Evolutionary conservation across 2,329 filamentous ascomycete species (phyloP).

Genomic region (Aspergillus caelatus): DNA sequence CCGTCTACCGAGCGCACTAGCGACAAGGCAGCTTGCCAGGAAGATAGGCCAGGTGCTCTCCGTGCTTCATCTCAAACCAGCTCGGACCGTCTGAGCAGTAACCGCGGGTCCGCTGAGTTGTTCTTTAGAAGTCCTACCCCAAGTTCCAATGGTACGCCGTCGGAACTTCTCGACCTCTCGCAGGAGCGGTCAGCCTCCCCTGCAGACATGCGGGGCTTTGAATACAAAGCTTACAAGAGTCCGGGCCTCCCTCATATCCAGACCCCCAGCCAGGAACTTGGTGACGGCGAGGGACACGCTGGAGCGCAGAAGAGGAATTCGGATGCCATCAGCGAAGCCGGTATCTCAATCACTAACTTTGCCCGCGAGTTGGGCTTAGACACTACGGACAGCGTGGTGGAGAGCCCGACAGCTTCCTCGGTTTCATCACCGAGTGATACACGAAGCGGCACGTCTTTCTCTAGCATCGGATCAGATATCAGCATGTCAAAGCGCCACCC

Average conservation of each 20-base stretch:
- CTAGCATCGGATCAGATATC: constrained; percentile 56
- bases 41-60: constrained; percentile 12
- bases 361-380: constrained; percentile 46
- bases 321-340: constrained; percentile 34
- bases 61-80: constrained; percentile 23
- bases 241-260: constrained; percentile 23
- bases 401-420: constrained; percentile 67
- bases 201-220: constrained; percentile 10
- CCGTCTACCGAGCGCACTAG: constrained; percentile 14
- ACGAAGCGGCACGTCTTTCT: constrained; percentile 64
- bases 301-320: constrained; percentile 27
- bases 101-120: constrained; percentile 24
- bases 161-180: constrained; percentile 25
- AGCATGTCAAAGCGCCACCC: constrained; percentile 34
- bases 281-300: constrained; percentile 4
- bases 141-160: constrained; percentile 17
- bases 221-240: constrained; percentile 26
- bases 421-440: constrained; percentile 63
- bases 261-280: constrained; percentile 21
- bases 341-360: constrained; percentile 42
- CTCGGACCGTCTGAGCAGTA: constrained; percentile 23
- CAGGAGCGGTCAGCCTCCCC: constrained; percentile 22
- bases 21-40: constrained; percentile 12
- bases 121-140: constrained; percentile 25
- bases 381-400: constrained; percentile 67